Evolutionary conservation across 2,329 filamentous ascomycete genomes (phyloP).

Genomic region (Chaetothyriales sp.): DNA sequence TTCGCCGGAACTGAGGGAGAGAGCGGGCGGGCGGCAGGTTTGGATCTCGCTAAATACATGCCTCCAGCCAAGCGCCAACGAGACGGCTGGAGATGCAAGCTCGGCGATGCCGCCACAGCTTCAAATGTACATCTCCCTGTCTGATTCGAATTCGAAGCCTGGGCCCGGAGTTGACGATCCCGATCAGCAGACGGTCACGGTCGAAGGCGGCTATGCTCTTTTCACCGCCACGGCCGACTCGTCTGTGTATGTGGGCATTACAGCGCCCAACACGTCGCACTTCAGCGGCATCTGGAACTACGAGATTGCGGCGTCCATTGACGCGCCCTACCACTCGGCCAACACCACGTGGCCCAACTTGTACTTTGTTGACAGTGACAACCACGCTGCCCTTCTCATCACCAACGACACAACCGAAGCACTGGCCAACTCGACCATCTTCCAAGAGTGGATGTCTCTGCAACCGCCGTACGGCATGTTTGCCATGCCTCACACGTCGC

Average conservation of each 20-base stretch:
- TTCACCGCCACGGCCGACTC: slow-evolving; percentile 47
- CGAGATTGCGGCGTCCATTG: slow-evolving; percentile 68
- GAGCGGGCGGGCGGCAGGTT: slow-evolving; percentile 27
- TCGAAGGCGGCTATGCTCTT: slow-evolving; percentile 58
- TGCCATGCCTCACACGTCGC: slow-evolving; percentile 48
- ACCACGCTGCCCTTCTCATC: slow-evolving; percentile 60
- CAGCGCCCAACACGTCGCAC: slow-evolving; percentile 51
- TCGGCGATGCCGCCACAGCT: slow-evolving; percentile 53
- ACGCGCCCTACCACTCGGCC: slow-evolving; percentile 61
- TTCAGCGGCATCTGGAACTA: slow-evolving; percentile 62
- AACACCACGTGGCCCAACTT: slow-evolving; percentile 43
- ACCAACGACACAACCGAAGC: slow-evolving; percentile 56
- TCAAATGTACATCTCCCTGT: slow-evolving; percentile 60
- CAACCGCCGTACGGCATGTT: slow-evolving; percentile 62
- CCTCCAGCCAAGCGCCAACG: slow-evolving; percentile 52
- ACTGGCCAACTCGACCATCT: slow-evolving; percentile 33
- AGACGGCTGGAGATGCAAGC: slow-evolving; percentile 30
- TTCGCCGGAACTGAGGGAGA: slow-evolving; percentile 7
- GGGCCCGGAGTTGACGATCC: slow-evolving; percentile 42
- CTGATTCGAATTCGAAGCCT: slow-evolving; percentile 48
- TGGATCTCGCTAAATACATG: slow-evolving; percentile 84
- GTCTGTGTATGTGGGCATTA: slow-evolving; percentile 64
- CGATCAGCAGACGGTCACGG: slow-evolving; percentile 36
- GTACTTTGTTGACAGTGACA: slow-evolving; percentile 75
- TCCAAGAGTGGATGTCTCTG: slow-evolving; percentile 44